A percentile compares a stretch with the other conserved stretches of the same genome.
phyloP scores from a whole-genome alignment of 2,329 filamentous ascomycete species.

The Beauveria varroae region DNA sequence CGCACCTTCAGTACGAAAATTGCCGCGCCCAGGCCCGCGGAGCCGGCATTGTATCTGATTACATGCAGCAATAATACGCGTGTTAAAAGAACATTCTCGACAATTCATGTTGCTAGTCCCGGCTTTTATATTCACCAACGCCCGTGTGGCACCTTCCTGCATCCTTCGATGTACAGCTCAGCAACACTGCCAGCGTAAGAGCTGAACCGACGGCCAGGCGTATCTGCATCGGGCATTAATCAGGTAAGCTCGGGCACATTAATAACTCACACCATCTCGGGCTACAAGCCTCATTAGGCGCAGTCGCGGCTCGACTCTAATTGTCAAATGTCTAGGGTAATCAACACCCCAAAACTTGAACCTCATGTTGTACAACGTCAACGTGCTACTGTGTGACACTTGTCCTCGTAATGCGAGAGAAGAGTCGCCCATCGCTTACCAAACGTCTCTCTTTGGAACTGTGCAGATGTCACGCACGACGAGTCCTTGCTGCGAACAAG shows the following conservation, averaged over 20 bases:
- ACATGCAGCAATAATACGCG: too few species aligned
- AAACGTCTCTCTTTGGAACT: background rate
- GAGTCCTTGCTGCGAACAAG: too few species aligned
- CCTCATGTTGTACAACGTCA: background rate
- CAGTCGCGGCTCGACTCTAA: background rate
- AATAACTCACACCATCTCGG: background rate
- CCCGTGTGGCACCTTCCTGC: too few species aligned
- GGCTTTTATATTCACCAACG: too few species aligned
- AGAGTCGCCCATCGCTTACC: background rate
- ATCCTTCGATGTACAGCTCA: background rate
- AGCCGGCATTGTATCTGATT: too few species aligned
- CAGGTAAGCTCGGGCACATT: background rate
- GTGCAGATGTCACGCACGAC: background rate
- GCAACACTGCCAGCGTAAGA: background rate
- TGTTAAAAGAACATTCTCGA: too few species aligned
- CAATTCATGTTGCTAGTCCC: too few species aligned
- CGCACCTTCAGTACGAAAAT: too few species aligned
- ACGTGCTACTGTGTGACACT: background rate
- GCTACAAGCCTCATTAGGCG: background rate
- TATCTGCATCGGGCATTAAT: background rate
- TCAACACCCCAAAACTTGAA: background rate
- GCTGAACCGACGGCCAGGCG: too few species aligned
- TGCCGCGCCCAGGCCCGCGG: too few species aligned
- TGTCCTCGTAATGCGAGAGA: background rate
- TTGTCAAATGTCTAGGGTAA: background rate